These are phyloP conservation scores for Rhytidhysteron rufulum DNA, from an alignment of 2,329 filamentous ascomycete species.

Conservation along the genomic window DNA sequence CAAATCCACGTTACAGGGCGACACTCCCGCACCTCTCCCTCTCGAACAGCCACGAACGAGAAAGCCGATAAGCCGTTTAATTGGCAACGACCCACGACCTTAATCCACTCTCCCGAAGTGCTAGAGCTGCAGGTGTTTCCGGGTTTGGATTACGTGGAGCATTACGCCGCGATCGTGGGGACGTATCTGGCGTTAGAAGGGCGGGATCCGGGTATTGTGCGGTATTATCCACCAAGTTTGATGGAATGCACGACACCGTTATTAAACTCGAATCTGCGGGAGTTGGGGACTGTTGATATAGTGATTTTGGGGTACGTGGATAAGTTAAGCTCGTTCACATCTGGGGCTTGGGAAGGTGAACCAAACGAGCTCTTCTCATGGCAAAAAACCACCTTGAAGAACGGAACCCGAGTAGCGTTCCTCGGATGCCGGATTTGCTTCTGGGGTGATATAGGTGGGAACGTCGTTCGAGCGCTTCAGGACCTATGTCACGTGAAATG, in stretches of 20 bases:
- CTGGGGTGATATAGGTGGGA: slow-evolving; percentile 6
- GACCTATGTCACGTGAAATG: slow-evolving; percentile 3
- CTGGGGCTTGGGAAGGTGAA: slow-evolving; percentile 2
- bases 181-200: slow-evolving; percentile 4
- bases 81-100: slow-evolving; percentile 7
- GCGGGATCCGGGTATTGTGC: slow-evolving; percentile 1
- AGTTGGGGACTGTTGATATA: slow-evolving; percentile 1
- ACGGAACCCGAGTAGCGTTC: slow-evolving; percentile 4
- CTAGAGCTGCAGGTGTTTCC: slow-evolving; percentile 5
- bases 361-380: slow-evolving; percentile 3
- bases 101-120: neutral
- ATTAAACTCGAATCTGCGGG: slow-evolving; percentile 1
- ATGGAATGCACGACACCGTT: slow-evolving; percentile 1
- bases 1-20: slow-evolving; percentile 4
- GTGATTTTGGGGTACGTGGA: slow-evolving; percentile 6
- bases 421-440: slow-evolving; percentile 6
- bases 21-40: neutral
- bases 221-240: neutral
- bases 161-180: slow-evolving; percentile 7
- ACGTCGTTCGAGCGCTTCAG: slow-evolving; percentile 5
- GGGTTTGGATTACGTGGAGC: slow-evolving; percentile 6
- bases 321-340: slow-evolving; percentile 1
- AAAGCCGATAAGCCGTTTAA: slow-evolving; percentile 9
- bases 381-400: slow-evolving; percentile 1
- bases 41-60: slow-evolving; percentile 1